Evolutionary conservation across 2,329 filamentous ascomycete species (phyloP), one percentile per base, ranked within the genome.

Genomic region (Coniochaeta sp.): DNA sequence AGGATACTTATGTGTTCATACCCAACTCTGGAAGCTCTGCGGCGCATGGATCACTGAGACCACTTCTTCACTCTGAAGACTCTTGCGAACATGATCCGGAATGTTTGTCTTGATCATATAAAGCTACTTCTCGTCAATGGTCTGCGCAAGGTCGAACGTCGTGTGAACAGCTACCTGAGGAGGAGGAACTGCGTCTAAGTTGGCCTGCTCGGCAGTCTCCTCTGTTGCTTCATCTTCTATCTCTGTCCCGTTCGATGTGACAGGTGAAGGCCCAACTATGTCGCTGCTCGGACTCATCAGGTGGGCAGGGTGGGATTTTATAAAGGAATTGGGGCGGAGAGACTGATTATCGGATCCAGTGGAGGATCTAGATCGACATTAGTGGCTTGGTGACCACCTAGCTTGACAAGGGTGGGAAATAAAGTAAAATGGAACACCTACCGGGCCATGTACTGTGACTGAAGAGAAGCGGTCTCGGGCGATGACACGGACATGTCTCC

Each of bases 41-140:
- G 93, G 92, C 17, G 90, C 91, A 78, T 96, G 93, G 66, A 97
- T 96, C 59, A 96, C 93, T 1, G 93, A 97, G 58, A 91, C 83
- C 26, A 91, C 88, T 65, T 93, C 91, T 65, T 96, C 91, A 62
- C 86, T 87, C 26, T 34, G 54, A 24, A 82, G 82, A 58, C 77
- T 76, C 58, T 81, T 80, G 70, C 86, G 77, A 71, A 88, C 68
- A 61, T 80, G 76, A 47, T 85, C 83, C 2, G 84, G 75, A 10
- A 88, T 68, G 62, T 80, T 82, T 4, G 85, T 88, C 58, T 75
- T 77, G 17, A 86, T 73, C 76, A 82, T 79, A 60, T 79, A 72
- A 52, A 81, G 72, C 80, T 83, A 63, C 17, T 17, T 17, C 16
- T 14, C 16, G 62, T 67, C 28, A 66, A 62, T 36, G 57, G 24